These are phyloP conservation scores for Microbotryum violaceum DNA, from an alignment of 1,284 basidiomycete genomes.

Conservation along the genomic window DNA sequence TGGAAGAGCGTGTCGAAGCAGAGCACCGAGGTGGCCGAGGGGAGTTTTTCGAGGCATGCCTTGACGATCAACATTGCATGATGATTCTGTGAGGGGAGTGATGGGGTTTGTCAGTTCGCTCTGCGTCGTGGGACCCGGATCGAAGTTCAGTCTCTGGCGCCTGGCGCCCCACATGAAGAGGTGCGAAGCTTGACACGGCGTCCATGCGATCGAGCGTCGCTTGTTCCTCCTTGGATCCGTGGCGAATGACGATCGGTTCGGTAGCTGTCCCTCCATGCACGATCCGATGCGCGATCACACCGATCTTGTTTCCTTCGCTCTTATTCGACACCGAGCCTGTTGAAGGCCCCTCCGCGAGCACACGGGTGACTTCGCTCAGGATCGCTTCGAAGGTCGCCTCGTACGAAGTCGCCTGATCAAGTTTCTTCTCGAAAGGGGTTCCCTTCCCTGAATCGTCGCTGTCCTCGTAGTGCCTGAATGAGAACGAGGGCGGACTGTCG, in stretches of 20 bases:
- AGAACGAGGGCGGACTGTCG: conserved; percentile 30
- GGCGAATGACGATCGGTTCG: conserved; percentile 57
- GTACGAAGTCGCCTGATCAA: conserved; percentile 34
- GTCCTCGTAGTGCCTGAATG: background rate
- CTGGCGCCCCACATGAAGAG: conserved; percentile 51
- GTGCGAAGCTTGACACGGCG: conserved; percentile 59
- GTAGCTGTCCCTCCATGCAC: conserved; percentile 74
- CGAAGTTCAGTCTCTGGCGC: conserved; percentile 2
- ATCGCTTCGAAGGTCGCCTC: conserved; percentile 57
- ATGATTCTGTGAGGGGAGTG: conserved; percentile 40
- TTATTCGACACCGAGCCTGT: background rate
- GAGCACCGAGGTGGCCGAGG: conserved; percentile 47
- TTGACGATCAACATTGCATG: conserved; percentile 50
- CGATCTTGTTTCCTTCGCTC: conserved; percentile 41
- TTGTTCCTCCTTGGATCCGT: conserved; percentile 43
- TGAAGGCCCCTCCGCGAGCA: conserved; percentile 1
- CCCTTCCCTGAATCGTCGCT: background rate
- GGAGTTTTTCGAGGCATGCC: conserved; percentile 56
- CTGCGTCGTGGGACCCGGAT: background rate
- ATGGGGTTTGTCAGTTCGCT: background rate
- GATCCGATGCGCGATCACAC: conserved; percentile 59
- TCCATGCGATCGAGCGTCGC: conserved; percentile 61
- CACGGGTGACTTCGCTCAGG: conserved; percentile 41
- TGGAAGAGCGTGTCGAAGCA: conserved; percentile 81
- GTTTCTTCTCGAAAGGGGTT: conserved; percentile 5